These are phyloP conservation scores for Nicotiana obtusifolia DNA, from an alignment of 257 asterid genomes.

Conservation along the genomic window DNA sequence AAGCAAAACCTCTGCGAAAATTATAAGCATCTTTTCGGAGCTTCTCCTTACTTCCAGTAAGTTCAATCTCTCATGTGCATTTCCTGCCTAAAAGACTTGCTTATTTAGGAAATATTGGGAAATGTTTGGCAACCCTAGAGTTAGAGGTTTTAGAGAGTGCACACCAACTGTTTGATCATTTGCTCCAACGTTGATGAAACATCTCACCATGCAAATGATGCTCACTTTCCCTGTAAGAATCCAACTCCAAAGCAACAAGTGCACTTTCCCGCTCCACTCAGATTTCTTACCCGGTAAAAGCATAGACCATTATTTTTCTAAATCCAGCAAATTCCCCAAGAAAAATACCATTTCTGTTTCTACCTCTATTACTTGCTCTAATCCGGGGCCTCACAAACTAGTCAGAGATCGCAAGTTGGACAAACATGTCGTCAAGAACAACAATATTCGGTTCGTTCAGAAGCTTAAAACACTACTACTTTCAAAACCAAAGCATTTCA, in stretches of 20 bases:
- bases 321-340: not conserved
- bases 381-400: constrained; percentile 50
- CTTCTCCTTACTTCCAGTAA: not conserved
- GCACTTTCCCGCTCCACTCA: constrained; percentile 15
- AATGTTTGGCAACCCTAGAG: not conserved
- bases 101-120: not conserved
- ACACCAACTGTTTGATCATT: constrained; percentile 8
- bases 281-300: constrained; percentile 17
- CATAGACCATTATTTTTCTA: not conserved
- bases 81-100: not conserved
- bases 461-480: constrained; percentile 83
- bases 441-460: constrained; percentile 67
- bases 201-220: constrained; percentile 4
- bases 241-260: constrained; percentile 8
- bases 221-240: constrained; percentile 15
- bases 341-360: not conserved
- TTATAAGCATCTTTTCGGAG: not conserved
- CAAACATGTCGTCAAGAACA: constrained; percentile 65
- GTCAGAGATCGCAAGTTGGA: constrained; percentile 77
- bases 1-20: not conserved
- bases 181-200: not conserved
- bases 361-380: constrained; percentile 32
- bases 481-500: constrained; percentile 78
- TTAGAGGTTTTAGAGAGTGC: not conserved
- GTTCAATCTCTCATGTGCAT: not conserved